Base-by-base conservation (phyloP, 192 early-diverging fungal genomes). In the Podila epicladia region DNA sequence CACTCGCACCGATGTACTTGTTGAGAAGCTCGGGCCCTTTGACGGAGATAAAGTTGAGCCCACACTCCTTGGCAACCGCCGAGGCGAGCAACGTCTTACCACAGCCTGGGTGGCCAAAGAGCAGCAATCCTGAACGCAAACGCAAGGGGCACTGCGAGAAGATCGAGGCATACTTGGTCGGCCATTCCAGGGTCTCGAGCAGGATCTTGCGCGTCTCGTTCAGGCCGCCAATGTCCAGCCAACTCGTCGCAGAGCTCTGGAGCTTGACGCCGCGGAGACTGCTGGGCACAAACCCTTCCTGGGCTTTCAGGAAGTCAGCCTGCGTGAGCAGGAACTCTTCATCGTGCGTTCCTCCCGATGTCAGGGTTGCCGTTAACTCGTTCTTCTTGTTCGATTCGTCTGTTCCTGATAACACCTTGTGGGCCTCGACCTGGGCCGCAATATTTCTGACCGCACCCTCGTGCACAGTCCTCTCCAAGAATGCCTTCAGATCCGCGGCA, bases 61-160 rank as follows among this genome's bases (percentile, higher is more conserved):
- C 97, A 69, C 96, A 99, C 79, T 99, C 96, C 64, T 96, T 94
- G 19, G 97, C 97, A 5, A 97, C 95, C 0, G 98, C 97, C 5
- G 94, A 95, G 2, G 98, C 97, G 20, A 99, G 83, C 73, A 99
- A 77, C 5, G 98, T 99, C 72, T 99, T 99, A 29, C 98, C 98
- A 84, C 98, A 99, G n/a, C 98, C 98, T 6, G 98, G 97, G 68
- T 93, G 98, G 8, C 98, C 98, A 85, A 97, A 99, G 19, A 99
- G 77, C 49, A 99, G 82, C 22, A 99, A 85, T 85, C 94, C 98
- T 4, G 98, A 98, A 9, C 97, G 88, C 53, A 99, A 83, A 20
- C 98, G 89, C 48, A 99, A 83, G 3, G 96, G 92, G 72, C 93
- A 95, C 64, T 89, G 92, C 13, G 92, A 92, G 85, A 97, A 99